phyloP scores from a whole-genome alignment of 371 early-diverging fungal genomes.

The Mortierella polycephala region DNA sequence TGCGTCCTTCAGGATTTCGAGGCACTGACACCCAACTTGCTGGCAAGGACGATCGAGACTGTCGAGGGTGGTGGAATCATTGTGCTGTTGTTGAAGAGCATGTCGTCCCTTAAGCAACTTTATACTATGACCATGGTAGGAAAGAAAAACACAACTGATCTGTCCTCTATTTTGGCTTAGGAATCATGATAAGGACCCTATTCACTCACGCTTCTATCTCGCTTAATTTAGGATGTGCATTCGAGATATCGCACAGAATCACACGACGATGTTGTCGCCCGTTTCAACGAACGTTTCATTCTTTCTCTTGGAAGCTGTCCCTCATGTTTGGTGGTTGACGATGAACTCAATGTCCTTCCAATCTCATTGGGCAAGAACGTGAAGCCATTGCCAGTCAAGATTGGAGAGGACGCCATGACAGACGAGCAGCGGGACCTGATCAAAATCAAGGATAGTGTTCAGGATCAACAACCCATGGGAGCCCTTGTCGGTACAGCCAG shows the following conservation, averaged over 20 bases:
- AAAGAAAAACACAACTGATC: no score
- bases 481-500: conserved; percentile 81
- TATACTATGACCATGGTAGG: conserved; percentile 97
- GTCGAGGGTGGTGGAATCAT: conserved; percentile 99
- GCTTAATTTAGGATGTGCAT: conserved; percentile 82
- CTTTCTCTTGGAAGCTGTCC: conserved; percentile 92
- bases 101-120: conserved; percentile 95
- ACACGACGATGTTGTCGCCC: conserved; percentile 92
- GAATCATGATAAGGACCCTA: background rate
- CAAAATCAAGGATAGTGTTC: conserved; percentile 84
- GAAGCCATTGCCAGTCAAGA: conserved; percentile 79
- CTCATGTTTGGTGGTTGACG: conserved; percentile 96
- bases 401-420: conserved; percentile 65
- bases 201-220: background rate
- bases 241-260: conserved; percentile 93
- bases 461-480: conserved; percentile 90
- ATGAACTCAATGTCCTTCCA: conserved; percentile 96
- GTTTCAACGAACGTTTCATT: conserved; percentile 98
- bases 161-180: background rate
- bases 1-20: conserved; percentile 99
- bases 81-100: conserved; percentile 92
- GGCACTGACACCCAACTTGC: conserved; percentile 97
- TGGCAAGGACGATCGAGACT: conserved; percentile 98
- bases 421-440: conserved; percentile 79
- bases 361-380: conserved; percentile 91